Evolutionary conservation across 352 stramenopile genomes (phyloP), one percentile per base, ranked within the genome.

Genomic region (Thalassiosira mediterranea): DNA sequence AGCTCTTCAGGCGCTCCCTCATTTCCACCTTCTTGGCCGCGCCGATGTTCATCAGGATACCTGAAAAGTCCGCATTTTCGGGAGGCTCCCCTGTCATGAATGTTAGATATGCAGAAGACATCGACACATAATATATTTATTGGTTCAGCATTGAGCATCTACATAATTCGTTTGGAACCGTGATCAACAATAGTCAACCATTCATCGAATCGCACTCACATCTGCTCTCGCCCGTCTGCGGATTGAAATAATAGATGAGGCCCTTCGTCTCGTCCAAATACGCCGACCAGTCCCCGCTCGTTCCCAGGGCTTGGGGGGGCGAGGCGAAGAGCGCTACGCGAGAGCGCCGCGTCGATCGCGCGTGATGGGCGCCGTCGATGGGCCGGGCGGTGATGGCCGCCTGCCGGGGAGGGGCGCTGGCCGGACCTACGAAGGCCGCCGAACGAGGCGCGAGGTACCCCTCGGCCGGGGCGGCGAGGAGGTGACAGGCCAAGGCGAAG

Each of bases 201-300:
- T 13, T 5, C 5, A 5, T 13, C 5, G 34, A 34, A 57, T 28
- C 19, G 7, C 26, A 68, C 62, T 72, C 32, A 61, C 62, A 78
- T 51, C 56, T 54, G 40, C 47, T 65, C 32, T 65, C 60, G 21
- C 68, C 60, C 4, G 68, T 72, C 8, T 29, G 38, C 10, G n/a
- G 38, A 19, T 78, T 65, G 13, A 72, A 78, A 40, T 78, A 78
- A 40, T 78, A 78, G 3, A 78, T 53, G 3, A 78, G 37, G 2
- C 68, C 68, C 21, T 71, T 74, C 11, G 63, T 63, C 59, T 73
- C 57, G 29, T 76, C 64, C 25, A 79, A 31, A 25, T 73, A 73
- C 0, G 70, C 70, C 11, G 61, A 65, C 70, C 61, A 79, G 48
- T 70, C 58, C 0, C 38, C 46, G 17, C 5, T 21, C 10, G 72